Base-by-base conservation (phyloP, 768 basidiomycete species). In the Naganishia antarctica region DNA sequence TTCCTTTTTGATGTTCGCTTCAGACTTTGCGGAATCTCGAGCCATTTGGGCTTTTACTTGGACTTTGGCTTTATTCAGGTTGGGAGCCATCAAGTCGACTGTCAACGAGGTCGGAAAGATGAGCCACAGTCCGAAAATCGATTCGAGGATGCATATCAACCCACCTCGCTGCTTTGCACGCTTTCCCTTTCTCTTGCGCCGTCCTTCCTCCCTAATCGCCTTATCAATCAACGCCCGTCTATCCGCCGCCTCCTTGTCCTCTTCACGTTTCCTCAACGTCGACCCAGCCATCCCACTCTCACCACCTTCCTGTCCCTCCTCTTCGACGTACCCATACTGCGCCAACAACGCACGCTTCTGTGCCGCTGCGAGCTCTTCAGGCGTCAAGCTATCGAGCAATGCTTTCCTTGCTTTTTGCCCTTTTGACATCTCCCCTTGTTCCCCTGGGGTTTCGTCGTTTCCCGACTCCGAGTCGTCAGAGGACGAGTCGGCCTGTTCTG, bases 31-130 rank as follows among this genome's bases (percentile, higher is more conserved):
- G 3, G 70, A 63, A 41, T 77, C 74, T 60, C 70, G 61, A 26
- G 73, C 68, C 63, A 75, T 70, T 43, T 74, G 73, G n/a, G 70
- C 69, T 25, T 65, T 66, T 40, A 69, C 70, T 8, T 68, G 66
- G 3, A 74, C 70, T 45, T 77, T 77, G 15, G 73, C 76, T 37
- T 67, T 51, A 49, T 77, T 77, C 63, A 77, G 66, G 50, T 77
- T 77, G 0, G 76, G 76, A 1, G 76, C 76, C n/a, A 75, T 66
- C 25, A 77, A 63, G 44, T 77, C 76, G 0, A 76, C 75, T 75
- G 34, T 21, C n/a, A 57, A n/a, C n/a, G n/a, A n/a, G n/a, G n/a
- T n/a, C n/a, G n/a, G n/a, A n/a, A n/a, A n/a, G n/a, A n/a, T n/a
- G n/a, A n/a, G n/a, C n/a, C n/a, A n/a, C n/a, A n/a, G n/a, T n/a